phyloP scores from a whole-genome alignment of 768 basidiomycete species.

The Lactarius indigo region DNA sequence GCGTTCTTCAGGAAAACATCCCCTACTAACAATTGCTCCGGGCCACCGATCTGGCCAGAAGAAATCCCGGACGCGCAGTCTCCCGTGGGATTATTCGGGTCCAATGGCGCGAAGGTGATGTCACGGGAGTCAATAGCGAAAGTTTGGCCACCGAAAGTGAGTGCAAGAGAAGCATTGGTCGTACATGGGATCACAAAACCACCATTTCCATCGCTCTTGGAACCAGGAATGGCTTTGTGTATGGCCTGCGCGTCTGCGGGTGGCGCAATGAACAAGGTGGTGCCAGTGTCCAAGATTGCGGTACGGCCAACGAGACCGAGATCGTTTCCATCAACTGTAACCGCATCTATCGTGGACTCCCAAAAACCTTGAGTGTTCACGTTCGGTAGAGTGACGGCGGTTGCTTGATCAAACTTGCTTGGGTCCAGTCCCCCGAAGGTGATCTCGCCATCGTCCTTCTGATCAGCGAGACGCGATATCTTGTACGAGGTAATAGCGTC shows the following conservation, averaged over 20 bases:
- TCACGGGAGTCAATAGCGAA: slow-evolving; percentile 68
- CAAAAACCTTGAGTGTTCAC: slow-evolving; percentile 73
- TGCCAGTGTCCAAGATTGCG: slow-evolving; percentile 57
- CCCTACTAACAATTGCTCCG: slow-evolving; percentile 66
- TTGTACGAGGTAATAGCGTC: slow-evolving; percentile 75
- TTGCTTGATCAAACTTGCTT: slow-evolving; percentile 59
- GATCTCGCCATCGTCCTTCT: slow-evolving; percentile 71
- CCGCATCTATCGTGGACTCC: slow-evolving; percentile 62
- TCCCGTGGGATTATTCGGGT: slow-evolving; percentile 49
- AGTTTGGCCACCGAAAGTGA: slow-evolving; percentile 53
- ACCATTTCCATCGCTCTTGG: slow-evolving; percentile 45
- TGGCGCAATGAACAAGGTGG: slow-evolving; percentile 43
- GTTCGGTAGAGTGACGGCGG: slow-evolving; percentile 58
- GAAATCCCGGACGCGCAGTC: slow-evolving; percentile 71
- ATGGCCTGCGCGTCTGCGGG: slow-evolving; percentile 49
- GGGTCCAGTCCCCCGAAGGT: slow-evolving; percentile 77
- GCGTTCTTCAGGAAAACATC: slow-evolving; percentile 78
- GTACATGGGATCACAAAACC: slow-evolving; percentile 66
- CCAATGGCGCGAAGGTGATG: slow-evolving; percentile 53
- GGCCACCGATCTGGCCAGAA: slow-evolving; percentile 54
- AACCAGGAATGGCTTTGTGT: slow-evolving; percentile 54
- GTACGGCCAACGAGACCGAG: slow-evolving; percentile 56
- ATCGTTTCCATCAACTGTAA: slow-evolving; percentile 55
- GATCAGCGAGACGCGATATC: slow-evolving; percentile 69
- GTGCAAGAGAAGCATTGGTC: slow-evolving; percentile 46